These are phyloP conservation scores for Pichia sp. DNA, from an alignment of 1,139 yeast species.

Conservation along the genomic window DNA sequence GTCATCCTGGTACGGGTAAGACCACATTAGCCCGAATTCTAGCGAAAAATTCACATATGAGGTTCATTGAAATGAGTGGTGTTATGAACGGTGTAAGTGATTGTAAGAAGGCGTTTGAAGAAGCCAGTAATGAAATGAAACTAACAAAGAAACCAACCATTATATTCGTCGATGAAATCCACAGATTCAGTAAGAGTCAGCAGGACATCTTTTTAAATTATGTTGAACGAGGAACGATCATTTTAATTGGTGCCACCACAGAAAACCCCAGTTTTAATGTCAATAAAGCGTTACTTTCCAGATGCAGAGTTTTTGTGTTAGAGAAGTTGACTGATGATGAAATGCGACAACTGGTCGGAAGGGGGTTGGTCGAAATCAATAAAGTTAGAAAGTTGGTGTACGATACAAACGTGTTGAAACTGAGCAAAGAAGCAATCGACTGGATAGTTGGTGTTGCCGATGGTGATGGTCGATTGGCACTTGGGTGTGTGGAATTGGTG, in stretches of 20 bases:
- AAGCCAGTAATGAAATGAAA: constrained; percentile 65
- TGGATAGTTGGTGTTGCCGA: constrained; percentile 77
- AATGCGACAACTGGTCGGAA: constrained; percentile 53
- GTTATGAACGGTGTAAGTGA: constrained; percentile 73
- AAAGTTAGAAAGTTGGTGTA: constrained; percentile 47
- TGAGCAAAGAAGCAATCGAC: constrained; percentile 57
- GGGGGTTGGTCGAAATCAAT: constrained; percentile 65
- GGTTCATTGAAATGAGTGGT: constrained; percentile 85
- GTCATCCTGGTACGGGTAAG: constrained; percentile 95
- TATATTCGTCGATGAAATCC: constrained; percentile 89
- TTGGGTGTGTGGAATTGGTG: constrained; percentile 69
- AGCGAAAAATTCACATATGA: constrained; percentile 49
- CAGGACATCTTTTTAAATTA: constrained; percentile 83
- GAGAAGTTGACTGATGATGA: constrained; percentile 60
- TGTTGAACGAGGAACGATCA: constrained; percentile 64
- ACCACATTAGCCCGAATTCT: constrained; percentile 72
- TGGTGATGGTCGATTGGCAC: constrained; percentile 87
- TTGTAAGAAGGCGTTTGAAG: constrained; percentile 68
- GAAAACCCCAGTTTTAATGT: constrained; percentile 94
- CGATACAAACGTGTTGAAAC: constrained; percentile 40
- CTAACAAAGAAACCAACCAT: constrained; percentile 72
- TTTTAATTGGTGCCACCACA: constrained; percentile 91
- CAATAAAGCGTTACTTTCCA: constrained; percentile 81
- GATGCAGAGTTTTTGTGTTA: constrained; percentile 85
- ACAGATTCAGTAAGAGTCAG: constrained; percentile 83